These are phyloP conservation scores for Cerrena zonata DNA, from an alignment of 1,284 basidiomycete genomes.

Conservation along the genomic window DNA sequence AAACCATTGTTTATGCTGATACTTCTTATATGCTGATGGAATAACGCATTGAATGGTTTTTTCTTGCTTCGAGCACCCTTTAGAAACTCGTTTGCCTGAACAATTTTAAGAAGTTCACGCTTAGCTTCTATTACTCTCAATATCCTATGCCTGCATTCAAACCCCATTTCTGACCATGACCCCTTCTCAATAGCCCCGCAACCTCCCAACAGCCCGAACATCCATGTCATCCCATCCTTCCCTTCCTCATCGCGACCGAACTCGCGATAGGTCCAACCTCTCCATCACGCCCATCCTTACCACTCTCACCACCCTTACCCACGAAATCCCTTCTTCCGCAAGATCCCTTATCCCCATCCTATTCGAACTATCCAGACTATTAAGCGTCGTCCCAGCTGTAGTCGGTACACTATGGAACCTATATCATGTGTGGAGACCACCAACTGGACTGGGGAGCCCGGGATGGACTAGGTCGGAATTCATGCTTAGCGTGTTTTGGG, in stretches of 20 bases:
- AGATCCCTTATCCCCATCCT: constrained; percentile 33
- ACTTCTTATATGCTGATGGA: too few relatives aligned
- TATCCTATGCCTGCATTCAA: too few relatives aligned
- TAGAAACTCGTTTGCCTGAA: too few relatives aligned
- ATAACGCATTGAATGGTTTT: too few relatives aligned
- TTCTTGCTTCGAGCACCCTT: too few relatives aligned
- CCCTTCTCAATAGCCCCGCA: constrained; percentile 45
- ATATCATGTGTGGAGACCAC: constrained; percentile 44
- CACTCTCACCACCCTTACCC: constrained; percentile 34
- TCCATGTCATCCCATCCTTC: constrained; percentile 41
- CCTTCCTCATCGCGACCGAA: too few relatives aligned
- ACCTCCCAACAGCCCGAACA: constrained; percentile 59
- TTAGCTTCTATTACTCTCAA: too few relatives aligned
- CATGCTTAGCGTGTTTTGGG: constrained; percentile 62
- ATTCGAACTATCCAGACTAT: constrained; percentile 49
- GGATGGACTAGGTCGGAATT: constrained; percentile 44
- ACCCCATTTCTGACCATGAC: too few relatives aligned
- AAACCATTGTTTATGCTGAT: too few relatives aligned
- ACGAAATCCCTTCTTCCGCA: constrained; percentile 32
- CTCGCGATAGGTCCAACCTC: too few relatives aligned
- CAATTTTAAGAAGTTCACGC: too few relatives aligned
- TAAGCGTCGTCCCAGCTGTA: constrained; percentile 67
- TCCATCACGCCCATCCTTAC: constrained; percentile 28
- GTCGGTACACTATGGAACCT: constrained; percentile 60
- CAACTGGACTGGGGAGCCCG: too few relatives aligned